Evolutionary conservation across 2,329 filamentous ascomycete species (phyloP).

Genomic region (Paracoccidioides brasiliensis): DNA sequence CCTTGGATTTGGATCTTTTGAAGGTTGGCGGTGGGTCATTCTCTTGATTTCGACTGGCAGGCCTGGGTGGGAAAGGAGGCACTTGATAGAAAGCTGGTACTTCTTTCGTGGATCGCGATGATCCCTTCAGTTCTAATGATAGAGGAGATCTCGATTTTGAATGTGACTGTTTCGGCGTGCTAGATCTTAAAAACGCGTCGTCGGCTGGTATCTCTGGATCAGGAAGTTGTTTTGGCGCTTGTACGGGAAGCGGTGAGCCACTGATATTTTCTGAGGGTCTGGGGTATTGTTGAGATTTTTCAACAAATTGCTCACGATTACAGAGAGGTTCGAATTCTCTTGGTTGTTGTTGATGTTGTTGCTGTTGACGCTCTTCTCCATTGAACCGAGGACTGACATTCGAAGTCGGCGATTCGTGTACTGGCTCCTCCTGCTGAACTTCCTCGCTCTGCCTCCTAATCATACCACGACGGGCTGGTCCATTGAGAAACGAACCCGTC

Average conservation of each 20-base stretch:
- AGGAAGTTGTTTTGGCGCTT: background rate
- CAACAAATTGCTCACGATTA: conserved; percentile 5
- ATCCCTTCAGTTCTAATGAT: conserved; percentile 30
- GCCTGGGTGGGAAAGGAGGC: conserved; percentile 44
- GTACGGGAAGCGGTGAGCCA: conserved; percentile 12
- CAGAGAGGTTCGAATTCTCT: background rate
- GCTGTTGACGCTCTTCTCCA: conserved; percentile 8
- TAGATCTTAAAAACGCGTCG: conserved; percentile 17
- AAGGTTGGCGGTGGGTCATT: conserved; percentile 65
- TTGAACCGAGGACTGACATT: conserved; percentile 20
- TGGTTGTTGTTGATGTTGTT: too few species aligned
- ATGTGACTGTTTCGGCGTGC: conserved; percentile 23
- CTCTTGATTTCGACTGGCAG: conserved; percentile 64
- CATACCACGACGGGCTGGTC: conserved; percentile 63
- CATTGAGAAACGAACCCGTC: conserved; percentile 64
- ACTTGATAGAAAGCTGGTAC: conserved; percentile 46
- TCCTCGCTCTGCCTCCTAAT: conserved; percentile 50
- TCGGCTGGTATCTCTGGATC: background rate
- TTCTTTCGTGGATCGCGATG: conserved; percentile 28
- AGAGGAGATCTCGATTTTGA: conserved; percentile 28
- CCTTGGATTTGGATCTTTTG: conserved; percentile 46
- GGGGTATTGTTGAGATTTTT: conserved; percentile 5
- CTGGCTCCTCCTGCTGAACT: conserved; percentile 35
- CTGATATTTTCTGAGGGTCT: conserved; percentile 13
- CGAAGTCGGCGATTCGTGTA: conserved; percentile 13